Evolutionary conservation across 2,329 filamentous ascomycete species (phyloP).

Genomic region (Ophiostoma pallidulum): DNA sequence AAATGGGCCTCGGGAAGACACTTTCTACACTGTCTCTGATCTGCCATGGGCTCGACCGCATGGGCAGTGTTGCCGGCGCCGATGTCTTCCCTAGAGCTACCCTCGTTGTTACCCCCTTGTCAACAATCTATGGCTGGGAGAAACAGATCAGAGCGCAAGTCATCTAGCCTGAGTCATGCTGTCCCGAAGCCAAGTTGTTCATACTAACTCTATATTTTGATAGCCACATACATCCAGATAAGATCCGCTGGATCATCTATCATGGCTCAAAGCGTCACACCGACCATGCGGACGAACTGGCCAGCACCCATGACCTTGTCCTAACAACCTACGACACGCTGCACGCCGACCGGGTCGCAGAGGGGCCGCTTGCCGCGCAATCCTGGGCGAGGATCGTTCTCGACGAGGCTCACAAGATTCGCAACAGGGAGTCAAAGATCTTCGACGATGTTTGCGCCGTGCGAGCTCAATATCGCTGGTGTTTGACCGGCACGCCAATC

Average conservation of each 20-base stretch:
- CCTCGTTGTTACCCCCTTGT: background rate
- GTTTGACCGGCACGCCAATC: conserved; percentile 43
- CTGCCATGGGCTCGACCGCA: background rate
- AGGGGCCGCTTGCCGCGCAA: background rate
- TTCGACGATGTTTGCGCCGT: conserved; percentile 28
- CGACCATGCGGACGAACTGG: too few relatives aligned
- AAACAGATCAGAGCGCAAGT: background rate
- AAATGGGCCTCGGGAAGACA: conserved; percentile 1
- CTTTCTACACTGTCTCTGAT: background rate
- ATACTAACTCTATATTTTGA: background rate
- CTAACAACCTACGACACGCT: conserved; percentile 1
- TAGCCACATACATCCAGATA: background rate
- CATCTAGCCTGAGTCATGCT: too few relatives aligned
- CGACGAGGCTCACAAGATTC: background rate
- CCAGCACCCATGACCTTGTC: background rate
- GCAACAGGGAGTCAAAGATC: too few relatives aligned
- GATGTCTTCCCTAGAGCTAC: background rate
- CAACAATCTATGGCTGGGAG: background rate
- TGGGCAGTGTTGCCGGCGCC: too few relatives aligned
- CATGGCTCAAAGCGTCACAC: background rate
- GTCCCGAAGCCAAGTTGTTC: too few relatives aligned
- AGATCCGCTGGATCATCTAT: conserved; percentile 1
- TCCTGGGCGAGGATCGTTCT: background rate
- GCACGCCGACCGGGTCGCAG: background rate
- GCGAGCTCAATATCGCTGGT: conserved; percentile 42